These are phyloP conservation scores for Scheffersomyces lignosus DNA, from an alignment of 805 yeast genomes.

Conservation along the genomic window DNA sequence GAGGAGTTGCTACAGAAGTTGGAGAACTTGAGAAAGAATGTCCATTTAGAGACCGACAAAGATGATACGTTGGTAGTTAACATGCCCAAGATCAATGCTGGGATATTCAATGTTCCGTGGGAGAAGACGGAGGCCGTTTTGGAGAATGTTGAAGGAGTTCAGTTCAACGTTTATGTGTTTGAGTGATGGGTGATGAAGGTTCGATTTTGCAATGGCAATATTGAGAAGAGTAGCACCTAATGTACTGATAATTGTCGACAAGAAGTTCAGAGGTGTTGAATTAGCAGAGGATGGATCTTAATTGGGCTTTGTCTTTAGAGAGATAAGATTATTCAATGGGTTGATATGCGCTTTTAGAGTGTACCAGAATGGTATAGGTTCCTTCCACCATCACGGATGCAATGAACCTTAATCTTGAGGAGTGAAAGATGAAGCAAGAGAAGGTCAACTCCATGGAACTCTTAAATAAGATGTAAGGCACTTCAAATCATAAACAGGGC, in stretches of 20 bases:
- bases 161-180: constrained; percentile 50
- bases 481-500: no score
- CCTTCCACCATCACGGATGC: no score
- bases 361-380: no score
- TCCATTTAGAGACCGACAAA: constrained; percentile 7
- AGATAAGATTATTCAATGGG: background rate
- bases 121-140: constrained; percentile 58
- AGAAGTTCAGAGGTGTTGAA: background rate
- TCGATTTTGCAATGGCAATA: no score
- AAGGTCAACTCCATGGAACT: no score
- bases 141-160: constrained; percentile 23
- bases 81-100: constrained; percentile 81
- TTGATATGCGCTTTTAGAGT: background rate
- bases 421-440: no score
- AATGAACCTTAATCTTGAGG: no score
- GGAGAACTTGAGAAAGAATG: background rate
- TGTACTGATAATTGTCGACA: background rate
- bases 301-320: background rate
- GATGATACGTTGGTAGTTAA: constrained; percentile 33
- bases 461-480: no score
- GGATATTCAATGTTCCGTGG: constrained; percentile 83
- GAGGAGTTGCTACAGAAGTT: constrained; percentile 45
- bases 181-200: constrained; percentile 10
- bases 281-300: background rate
- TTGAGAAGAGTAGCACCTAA: no score